These are phyloP conservation scores for Fusarium bulbicola DNA, from an alignment of 2,329 filamentous ascomycete genomes.

Conservation along the genomic window DNA sequence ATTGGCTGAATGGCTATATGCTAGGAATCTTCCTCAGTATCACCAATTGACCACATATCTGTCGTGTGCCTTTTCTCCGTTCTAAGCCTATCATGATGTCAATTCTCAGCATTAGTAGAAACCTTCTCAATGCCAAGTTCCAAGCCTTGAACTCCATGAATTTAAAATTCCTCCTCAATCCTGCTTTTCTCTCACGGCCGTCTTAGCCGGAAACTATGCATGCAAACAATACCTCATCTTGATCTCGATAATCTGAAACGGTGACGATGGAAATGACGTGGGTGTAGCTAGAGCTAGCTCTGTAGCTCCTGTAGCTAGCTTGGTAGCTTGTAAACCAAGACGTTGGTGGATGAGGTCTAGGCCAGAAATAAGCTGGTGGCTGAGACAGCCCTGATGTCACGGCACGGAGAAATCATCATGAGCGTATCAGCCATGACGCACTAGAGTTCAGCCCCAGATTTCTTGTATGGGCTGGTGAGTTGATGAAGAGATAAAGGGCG, in stretches of 20 bases:
- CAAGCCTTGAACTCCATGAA: neutral
- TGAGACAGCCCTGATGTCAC: conserved; percentile 19
- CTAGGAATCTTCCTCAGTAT: neutral
- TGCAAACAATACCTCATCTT: neutral
- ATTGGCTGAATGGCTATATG: neutral
- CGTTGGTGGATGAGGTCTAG: neutral
- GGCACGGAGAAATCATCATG: conserved; percentile 14
- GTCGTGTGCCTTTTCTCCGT: neutral
- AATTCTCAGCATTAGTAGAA: neutral
- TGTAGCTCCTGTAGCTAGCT: neutral
- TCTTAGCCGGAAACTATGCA: neutral
- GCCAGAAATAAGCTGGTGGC: conserved; percentile 9
- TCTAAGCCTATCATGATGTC: conserved; percentile 13
- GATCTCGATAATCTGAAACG: conserved; percentile 15
- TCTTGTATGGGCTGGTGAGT: neutral
- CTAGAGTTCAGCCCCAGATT: conserved; percentile 9
- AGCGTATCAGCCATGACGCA: conserved; percentile 25
- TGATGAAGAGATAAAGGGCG: conserved; percentile 3
- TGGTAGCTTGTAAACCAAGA: neutral
- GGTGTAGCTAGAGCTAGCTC: neutral
- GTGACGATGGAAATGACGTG: conserved; percentile 26
- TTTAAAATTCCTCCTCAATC: conserved; percentile 1
- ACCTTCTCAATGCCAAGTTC: neutral
- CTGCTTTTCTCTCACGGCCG: neutral
- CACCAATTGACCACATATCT: neutral